Base-by-base conservation (phyloP, 495 filamentous ascomycete species). In the Niebla homalea region DNA sequence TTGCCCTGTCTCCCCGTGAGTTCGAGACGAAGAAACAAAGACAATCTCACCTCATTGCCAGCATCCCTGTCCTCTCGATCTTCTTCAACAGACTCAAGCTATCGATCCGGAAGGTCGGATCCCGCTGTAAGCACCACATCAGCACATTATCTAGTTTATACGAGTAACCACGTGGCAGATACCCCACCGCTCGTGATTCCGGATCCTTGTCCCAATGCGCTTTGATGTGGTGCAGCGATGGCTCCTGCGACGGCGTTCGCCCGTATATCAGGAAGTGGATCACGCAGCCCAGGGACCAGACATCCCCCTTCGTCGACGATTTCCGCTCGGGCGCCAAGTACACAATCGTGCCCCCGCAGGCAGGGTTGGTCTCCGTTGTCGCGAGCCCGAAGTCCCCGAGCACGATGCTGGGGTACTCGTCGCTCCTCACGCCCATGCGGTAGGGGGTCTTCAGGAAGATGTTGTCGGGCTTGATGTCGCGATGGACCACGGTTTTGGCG, bases 391-490 rank as follows among this genome's bases (percentile, higher is more conserved):
- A 65, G 21, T 67, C 64, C 19, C 61, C 57, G 12, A 67, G 49
- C 15, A 67, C 50, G 32, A 57, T 46, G 22, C 62, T 53, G 29
- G 60, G 60, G 36, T 60, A 57, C 32, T 54, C 46, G 4, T 41
- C 44, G 1, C 41, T 41, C 10, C 35, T 41, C 7, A 49, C 50
- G 18, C n/a, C 10, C 35, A 53, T 48, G 15, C 11, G 10, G 29
- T 32, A 32, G 1, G 10, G 8, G 8, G 29, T 32, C 10, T 26
- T 21, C 5, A 75, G 56, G 48, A 74, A 69, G 36, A 75, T 63
- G 52, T 75, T 75, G 0, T 51, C 58, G 0, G 70, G 71, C 47
- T 75, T 75, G 43, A 73, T 57, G 43, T 75, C 70, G 22, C 71
- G 62, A 50, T 75, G 71, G 12, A 71, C 59, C 42, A 73, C 8